Base-by-base conservation (phyloP, 225 moss, liverwort and hornwort species). In the Physcomitrellopsis africana region DNA sequence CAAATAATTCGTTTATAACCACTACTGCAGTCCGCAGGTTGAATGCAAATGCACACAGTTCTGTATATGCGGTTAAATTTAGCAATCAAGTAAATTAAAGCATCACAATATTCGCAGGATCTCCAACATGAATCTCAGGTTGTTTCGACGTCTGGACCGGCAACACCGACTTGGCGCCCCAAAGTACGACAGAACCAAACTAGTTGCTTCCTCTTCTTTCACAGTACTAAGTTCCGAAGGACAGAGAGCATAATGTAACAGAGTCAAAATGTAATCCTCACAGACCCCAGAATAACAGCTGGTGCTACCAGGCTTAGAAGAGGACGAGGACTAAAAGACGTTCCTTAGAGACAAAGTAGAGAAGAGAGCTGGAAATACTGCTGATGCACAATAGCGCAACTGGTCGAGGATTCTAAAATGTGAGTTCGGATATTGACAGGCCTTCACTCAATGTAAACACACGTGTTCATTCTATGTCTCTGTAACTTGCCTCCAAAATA, bases 181-280 rank as follows among this genome's bases (percentile, higher is more conserved):
- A 47, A 43, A 56, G 24, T 12, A 12, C 19, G 51, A 49, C 53
- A 56, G 54, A 12, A 53, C 48, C 14, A 22, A 55, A 48, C 27
- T 60, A 18, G 56, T 52, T 60, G 43, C 9, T 27, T 63, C 22
- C 32, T 2, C 32, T 42, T 53, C 57, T 47, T 75, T 56, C 55
- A 56, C 72, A 73, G 51, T 53, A 41, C 41, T 5, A 60, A 65
- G 9, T 11, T 73, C 22, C 5, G 54, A 72, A 53, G 47, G 45
- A 72, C 49, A 77, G 29, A 23, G 37, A 59, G 60, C 52, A 78
- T 74, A 27, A 44, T 68, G 5, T 18, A 73, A 23, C 60, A n/a
- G 48, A 53, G 46, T 12, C 9, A 10, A 19, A 58, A 7, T 10
- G 51, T 23, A 22, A 19, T 37, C 52, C 51, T 49, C 22, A 19